These are phyloP conservation scores for Carallia pectinifolia DNA, from an alignment of 345 rosid genomes.

Conservation along the genomic window DNA sequence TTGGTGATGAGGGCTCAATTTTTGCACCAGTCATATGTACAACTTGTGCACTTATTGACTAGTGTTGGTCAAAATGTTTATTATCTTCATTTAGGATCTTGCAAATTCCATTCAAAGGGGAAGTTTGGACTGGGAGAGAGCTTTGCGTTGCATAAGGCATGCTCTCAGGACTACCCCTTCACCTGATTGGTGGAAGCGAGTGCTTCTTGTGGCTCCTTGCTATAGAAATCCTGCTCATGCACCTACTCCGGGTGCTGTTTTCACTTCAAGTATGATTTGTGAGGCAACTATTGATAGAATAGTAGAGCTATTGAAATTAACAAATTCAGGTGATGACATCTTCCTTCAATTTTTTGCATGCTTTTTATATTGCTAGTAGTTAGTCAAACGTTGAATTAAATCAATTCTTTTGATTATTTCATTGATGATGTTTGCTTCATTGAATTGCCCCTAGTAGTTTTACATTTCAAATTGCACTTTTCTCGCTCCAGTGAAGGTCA, in stretches of 20 bases:
- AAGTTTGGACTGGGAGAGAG: slow-evolving; percentile 99
- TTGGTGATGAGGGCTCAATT: background rate
- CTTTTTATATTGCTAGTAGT: background rate
- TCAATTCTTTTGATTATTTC: no score
- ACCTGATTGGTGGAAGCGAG: slow-evolving; percentile 99
- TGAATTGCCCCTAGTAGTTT: background rate
- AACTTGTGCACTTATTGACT: background rate
- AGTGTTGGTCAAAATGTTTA: background rate
- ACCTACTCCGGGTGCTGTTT: slow-evolving; percentile 94
- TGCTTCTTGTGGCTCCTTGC: slow-evolving; percentile 85
- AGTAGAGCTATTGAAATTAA: slow-evolving; percentile 82
- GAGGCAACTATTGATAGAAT: slow-evolving; percentile 92
- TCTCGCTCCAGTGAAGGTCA: background rate
- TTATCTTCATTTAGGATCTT: slow-evolving; percentile 60
- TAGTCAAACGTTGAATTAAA: no score
- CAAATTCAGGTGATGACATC: slow-evolving; percentile 76
- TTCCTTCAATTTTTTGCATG: slow-evolving; percentile 6
- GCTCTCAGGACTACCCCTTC: slow-evolving; percentile 97
- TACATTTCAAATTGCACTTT: background rate
- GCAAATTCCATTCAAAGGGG: slow-evolving; percentile 85
- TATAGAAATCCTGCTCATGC: slow-evolving; percentile 67
- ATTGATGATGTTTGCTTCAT: background rate
- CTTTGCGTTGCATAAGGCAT: slow-evolving; percentile 91
- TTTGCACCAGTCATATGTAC: background rate
- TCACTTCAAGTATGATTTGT: slow-evolving; percentile 88